These are phyloP conservation scores for Lentinus polychrous DNA, from an alignment of 1,284 basidiomycete species.

Conservation along the genomic window DNA sequence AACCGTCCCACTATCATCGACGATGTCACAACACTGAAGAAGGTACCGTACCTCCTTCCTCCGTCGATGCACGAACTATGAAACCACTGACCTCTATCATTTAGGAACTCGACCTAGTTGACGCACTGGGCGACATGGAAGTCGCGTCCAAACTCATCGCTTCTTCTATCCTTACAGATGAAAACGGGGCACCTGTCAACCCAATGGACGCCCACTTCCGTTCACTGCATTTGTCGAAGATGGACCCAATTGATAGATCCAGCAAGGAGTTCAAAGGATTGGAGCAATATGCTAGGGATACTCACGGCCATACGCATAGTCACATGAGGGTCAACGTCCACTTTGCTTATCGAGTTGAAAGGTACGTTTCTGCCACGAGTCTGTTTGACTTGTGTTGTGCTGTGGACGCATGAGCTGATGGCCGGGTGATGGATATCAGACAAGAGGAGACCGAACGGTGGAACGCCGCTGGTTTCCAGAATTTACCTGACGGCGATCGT, in stretches of 20 bases:
- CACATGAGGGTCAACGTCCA: constrained; percentile 37
- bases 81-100: not conserved
- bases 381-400: no score
- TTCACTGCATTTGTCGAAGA: constrained; percentile 44
- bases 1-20: constrained; percentile 41
- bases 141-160: constrained; percentile 54
- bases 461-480: constrained; percentile 39
- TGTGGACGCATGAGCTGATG: not conserved
- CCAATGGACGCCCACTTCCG: constrained; percentile 52
- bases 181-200: constrained; percentile 42
- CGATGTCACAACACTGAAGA: constrained; percentile 34
- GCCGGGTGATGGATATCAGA: constrained; percentile 20
- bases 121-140: constrained; percentile 63
- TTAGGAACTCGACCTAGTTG: constrained; percentile 58
- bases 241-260: constrained; percentile 41
- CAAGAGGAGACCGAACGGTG: constrained; percentile 46
- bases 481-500: constrained; percentile 41
- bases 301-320: constrained; percentile 48
- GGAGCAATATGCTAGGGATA: constrained; percentile 44
- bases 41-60: constrained; percentile 20
- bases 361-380: constrained; percentile 34
- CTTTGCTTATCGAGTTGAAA: constrained; percentile 51
- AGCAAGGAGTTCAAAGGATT: constrained; percentile 44
- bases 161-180: constrained; percentile 31
- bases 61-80: not conserved